phyloP scores from a whole-genome alignment of 352 stramenopile genomes.

The Globisporangium solare region DNA sequence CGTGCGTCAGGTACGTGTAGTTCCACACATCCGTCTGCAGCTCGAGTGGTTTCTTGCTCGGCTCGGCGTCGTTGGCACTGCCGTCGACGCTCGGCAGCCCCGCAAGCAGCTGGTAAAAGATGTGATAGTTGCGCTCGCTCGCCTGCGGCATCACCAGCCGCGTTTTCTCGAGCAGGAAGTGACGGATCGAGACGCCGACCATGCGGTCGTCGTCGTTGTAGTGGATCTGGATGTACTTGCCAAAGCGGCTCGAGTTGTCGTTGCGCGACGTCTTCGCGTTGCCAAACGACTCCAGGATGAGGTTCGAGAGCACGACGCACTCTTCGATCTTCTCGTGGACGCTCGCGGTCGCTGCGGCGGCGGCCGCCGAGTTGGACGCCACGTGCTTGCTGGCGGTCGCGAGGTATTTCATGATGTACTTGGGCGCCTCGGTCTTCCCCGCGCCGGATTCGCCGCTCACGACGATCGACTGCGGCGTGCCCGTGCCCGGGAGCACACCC shows the following conservation, averaged over 20 bases:
- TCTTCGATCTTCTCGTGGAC: slow-evolving; percentile 81
- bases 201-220: slow-evolving; percentile 74
- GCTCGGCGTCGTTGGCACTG: neutral
- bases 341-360: slow-evolving; percentile 13
- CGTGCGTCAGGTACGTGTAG: slow-evolving; percentile 68
- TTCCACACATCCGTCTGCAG: slow-evolving; percentile 51
- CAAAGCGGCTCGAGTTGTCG: slow-evolving; percentile 89
- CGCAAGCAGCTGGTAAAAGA: slow-evolving; percentile 77
- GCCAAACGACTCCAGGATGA: slow-evolving; percentile 83
- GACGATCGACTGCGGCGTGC: slow-evolving; percentile 89
- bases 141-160: slow-evolving; percentile 58
- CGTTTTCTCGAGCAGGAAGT: slow-evolving; percentile 82
- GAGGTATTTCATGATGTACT: slow-evolving; percentile 91
- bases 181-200: slow-evolving; percentile 67
- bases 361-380: slow-evolving; percentile 2
- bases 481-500: slow-evolving; percentile 39
- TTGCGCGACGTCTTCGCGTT: slow-evolving; percentile 85
- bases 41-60: slow-evolving; percentile 20
- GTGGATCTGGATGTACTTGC: slow-evolving; percentile 89
- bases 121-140: slow-evolving; percentile 80
- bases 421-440: slow-evolving; percentile 93
- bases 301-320: slow-evolving; percentile 76
- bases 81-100: slow-evolving; percentile 29
- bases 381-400: slow-evolving; percentile 69
- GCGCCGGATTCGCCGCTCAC: slow-evolving; percentile 92